phyloP scores from a whole-genome alignment of 495 filamentous ascomycete genomes.

The Podospora pseudopauciseta region DNA sequence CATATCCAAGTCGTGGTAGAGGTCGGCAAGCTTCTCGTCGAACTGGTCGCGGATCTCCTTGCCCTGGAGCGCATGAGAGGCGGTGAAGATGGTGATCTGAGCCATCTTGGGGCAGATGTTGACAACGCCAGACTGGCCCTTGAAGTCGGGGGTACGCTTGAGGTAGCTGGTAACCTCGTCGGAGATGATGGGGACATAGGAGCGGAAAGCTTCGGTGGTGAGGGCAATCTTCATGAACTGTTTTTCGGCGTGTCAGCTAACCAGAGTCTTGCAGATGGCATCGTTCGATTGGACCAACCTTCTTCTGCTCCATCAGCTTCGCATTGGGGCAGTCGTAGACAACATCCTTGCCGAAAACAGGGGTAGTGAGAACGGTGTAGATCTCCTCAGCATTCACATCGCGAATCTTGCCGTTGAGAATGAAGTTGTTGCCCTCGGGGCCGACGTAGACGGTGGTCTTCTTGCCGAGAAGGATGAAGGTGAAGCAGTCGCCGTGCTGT shows the following conservation, averaged over 20 bases:
- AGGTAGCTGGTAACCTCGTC: constrained; percentile 69
- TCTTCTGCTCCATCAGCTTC: constrained; percentile 53
- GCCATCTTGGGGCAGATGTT: constrained; percentile 69
- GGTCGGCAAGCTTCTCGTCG: constrained; percentile 65
- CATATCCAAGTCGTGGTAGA: constrained; percentile 81
- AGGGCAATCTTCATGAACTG: constrained; percentile 86
- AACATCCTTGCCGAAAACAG: constrained; percentile 81
- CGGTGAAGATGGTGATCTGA: constrained; percentile 83
- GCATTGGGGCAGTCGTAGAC: constrained; percentile 86
- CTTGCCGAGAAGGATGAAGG: constrained; percentile 72
- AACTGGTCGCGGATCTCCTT: constrained; percentile 74
- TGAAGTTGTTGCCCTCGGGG: constrained; percentile 78
- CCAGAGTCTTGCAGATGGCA: background rate
- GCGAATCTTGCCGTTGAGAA: constrained; percentile 78
- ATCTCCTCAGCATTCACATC: constrained; percentile 81
- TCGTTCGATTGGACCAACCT: constrained; percentile 24
- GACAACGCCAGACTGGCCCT: constrained; percentile 59
- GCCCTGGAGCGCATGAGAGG: constrained; percentile 74
- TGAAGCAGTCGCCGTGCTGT: constrained; percentile 55
- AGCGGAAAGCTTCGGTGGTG: constrained; percentile 68
- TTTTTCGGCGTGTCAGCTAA: constrained; percentile 4
- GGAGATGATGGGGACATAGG: constrained; percentile 74
- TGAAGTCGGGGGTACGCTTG: constrained; percentile 62
- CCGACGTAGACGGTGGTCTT: constrained; percentile 76
- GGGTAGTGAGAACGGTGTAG: constrained; percentile 76